phyloP scores from a whole-genome alignment of 352 stramenopile genomes.

The Globisporangium spiculum region DNA sequence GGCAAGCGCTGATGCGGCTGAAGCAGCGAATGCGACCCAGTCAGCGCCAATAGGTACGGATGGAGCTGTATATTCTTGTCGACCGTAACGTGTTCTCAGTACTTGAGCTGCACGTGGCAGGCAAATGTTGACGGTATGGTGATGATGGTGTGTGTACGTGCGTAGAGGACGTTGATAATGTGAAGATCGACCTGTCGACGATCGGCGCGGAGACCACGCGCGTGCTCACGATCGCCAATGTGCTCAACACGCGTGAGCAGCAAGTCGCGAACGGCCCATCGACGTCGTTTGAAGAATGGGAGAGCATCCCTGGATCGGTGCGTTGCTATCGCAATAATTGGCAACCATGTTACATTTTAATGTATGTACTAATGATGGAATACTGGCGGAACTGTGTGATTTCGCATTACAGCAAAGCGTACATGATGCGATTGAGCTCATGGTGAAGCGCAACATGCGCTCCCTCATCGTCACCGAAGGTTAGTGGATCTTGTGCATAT shows the following conservation, averaged over 20 bases:
- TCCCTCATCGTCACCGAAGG: constrained; percentile 80
- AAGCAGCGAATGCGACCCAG: neutral
- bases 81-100: neutral
- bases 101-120: no score
- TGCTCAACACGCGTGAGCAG: constrained; percentile 55
- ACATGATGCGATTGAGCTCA: constrained; percentile 69
- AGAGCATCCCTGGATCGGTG: constrained; percentile 66
- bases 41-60: neutral
- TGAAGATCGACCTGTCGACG: constrained; percentile 48
- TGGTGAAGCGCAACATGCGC: constrained; percentile 78
- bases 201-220: constrained; percentile 63
- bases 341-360: neutral
- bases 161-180: constrained; percentile 23
- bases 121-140: neutral
- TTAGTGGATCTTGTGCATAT: neutral
- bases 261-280: constrained; percentile 37
- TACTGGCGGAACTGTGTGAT: neutral
- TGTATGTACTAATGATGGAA: neutral
- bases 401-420: constrained; percentile 51
- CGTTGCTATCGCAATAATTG: constrained; percentile 2
- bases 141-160: neutral
- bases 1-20: neutral
- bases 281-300: constrained; percentile 65
- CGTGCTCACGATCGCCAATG: constrained; percentile 71
- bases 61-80: neutral